Base-by-base conservation (phyloP, 2,329 filamentous ascomycete genomes). In the Diaporthe citrichinensis region DNA sequence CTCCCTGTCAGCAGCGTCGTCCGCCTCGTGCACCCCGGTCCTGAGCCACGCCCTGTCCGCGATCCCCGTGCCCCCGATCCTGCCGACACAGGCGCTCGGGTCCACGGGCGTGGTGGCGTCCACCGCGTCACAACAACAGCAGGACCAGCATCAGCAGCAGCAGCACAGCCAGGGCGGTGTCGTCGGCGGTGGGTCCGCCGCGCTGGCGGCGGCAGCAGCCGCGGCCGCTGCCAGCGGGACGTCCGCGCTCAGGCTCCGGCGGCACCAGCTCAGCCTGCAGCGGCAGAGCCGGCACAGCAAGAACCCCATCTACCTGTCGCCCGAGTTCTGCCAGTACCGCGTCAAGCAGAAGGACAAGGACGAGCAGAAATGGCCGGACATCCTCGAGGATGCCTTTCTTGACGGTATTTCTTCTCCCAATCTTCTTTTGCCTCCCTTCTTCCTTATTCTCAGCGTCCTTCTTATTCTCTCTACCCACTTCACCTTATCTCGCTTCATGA, bases 351-450 rank as follows among this genome's bases (percentile, higher is more conserved):
- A 87, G 77, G 90, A 92, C 82, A 92, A 92, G 81, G 90, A 91
- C 75, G 87, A 92, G 79, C 87, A 88, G 76, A 90, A 88, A 82
- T 90, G 92, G 92, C 86, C 92, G 72, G 87, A 91, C 4, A 88
- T 90, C 78, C 86, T 93, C 12, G 92, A 94, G 81, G 87, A 90
- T 85, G 90, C 91, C 46, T 94, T 94, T 80, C 88, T 93, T 76
- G 92, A 94, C 84, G 90, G 92, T 93, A 83, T 84, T 88, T 80
- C 68, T 23, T 80, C 71, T 23, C 58, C 44, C 23, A 10, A 20
- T n/a, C 8, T 44, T 39, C 17, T 20, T n/a, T 34, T 36, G 23
- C 28, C 6, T 61, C 28, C 14, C 15, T 61, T 39, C 4, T 1
- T 53, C 7, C 6, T 49, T 31, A 12, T n/a, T 3, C 2, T 10